Evolutionary conservation across 805 yeast genomes (phyloP).

Genomic region (Candida golubevii): DNA sequence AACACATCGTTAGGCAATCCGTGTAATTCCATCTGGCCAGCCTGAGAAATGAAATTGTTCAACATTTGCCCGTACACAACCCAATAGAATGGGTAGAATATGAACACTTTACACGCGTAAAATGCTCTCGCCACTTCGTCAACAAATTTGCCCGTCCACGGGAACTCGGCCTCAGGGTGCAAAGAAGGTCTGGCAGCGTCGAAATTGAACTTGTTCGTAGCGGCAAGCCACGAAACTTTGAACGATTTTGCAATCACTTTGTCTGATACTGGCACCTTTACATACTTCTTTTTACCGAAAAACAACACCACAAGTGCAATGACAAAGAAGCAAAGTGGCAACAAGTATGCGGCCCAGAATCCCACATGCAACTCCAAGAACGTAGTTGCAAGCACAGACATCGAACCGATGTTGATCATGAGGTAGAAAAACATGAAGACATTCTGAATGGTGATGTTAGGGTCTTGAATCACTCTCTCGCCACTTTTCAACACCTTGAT

Average conservation of each 20-base stretch:
- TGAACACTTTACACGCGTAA: constrained; percentile 68
- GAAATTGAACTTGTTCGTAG: constrained; percentile 45
- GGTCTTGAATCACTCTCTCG: constrained; percentile 48
- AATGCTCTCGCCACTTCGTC: constrained; percentile 66
- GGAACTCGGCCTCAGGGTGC: constrained; percentile 43
- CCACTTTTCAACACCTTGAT: constrained; percentile 38
- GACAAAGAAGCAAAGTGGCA: constrained; percentile 51
- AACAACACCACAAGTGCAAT: constrained; percentile 47
- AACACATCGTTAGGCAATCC: constrained; percentile 78
- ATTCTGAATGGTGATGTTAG: constrained; percentile 64
- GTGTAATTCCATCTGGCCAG: constrained; percentile 68
- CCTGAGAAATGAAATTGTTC: constrained; percentile 68
- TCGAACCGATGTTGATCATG: constrained; percentile 70
- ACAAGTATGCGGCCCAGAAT: not conserved
- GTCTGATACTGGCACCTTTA: constrained; percentile 32
- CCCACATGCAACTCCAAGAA: not conserved
- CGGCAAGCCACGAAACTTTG: constrained; percentile 37
- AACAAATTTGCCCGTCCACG: constrained; percentile 67
- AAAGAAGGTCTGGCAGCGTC: constrained; percentile 56
- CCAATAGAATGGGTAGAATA: constrained; percentile 71
- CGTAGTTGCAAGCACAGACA: constrained; percentile 60
- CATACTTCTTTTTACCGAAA: constrained; percentile 51
- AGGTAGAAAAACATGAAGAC: constrained; percentile 73
- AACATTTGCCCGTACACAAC: constrained; percentile 67
- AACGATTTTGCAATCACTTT: constrained; percentile 13